Base-by-base conservation (phyloP, 2,329 filamentous ascomycete genomes). In the Zymoseptoria tritici region DNA sequence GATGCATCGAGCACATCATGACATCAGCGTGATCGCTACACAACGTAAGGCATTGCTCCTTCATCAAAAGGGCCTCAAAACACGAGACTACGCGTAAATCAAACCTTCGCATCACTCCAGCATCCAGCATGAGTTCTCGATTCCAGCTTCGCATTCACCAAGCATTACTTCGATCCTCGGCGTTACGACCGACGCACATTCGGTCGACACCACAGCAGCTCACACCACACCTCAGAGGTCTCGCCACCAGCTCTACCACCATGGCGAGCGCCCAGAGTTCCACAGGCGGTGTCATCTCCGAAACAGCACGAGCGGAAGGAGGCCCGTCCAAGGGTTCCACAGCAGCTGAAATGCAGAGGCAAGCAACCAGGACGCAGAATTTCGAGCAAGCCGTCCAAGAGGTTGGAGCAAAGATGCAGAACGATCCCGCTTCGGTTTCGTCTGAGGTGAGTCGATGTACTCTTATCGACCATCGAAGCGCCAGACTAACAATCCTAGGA, bases 281-380 rank as follows among this genome's bases (percentile, higher is more conserved):
- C 16, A 46, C 36, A 46, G 36, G 36, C 36, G 36, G 36, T 16
- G 59, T 60, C 54, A 74, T 74, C 46, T 72, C 70, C 7, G 67
- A 73, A 57, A 68, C 69, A 24, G 71, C 72, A 19, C 69, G 68
- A 55, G 60, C 66, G 16, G 71, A 74, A 58, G 70, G 70, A 54
- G 72, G 70, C 29, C 66, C 71, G 22, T 31, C 55, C 31, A 70
- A 72, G 58, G 72, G 69, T 29, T 72, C 71, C 7, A 59, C 65
- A 5, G 65, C 72, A 19, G 70, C 71, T 22, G 62, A 73, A 61
- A 70, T 74, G 68, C 72, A 74, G 61, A 70, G 67, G 55, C 60
- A 73, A 56, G 19, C 52, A 36, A 50, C 19, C 55, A 36, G 54
- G 19, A 51, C 19, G 24, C 49, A 57, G 22, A 57, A 54, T 54